Evolutionary conservation across 2,329 filamentous ascomycete species (phyloP), one percentile per base, ranked within the genome.

Genomic region (Aspergillus persii): DNA sequence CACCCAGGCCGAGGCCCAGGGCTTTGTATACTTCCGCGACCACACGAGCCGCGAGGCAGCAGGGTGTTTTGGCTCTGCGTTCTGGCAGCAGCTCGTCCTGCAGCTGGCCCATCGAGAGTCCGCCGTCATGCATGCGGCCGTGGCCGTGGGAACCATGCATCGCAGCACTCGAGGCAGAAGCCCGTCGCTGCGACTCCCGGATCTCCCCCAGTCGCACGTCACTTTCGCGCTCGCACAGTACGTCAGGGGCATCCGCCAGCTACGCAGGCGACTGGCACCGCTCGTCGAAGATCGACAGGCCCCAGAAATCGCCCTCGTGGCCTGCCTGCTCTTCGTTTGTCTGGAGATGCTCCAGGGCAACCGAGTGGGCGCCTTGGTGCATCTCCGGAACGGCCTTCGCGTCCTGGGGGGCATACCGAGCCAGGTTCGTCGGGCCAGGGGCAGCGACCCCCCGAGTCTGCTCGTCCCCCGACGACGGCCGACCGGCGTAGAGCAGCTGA

Each of bases 301-400:
- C 23, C 49, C 33, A 2, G 33, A 41, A 27, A 27, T 75, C 23
- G 67, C 71, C 3, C 64, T 79, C 6, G 72, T 78, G 12, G 64
- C 71, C 1, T 78, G 76, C 54, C 61, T 76, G 18, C 12, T 77
- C 1, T 79, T 79, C 54, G 66, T 74, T 3, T 73, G 66, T 53
- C 57, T 78, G 12, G 77, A 79, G 49, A 70, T 73, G 30, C 59
- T 78, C 3, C 68, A 72, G 9, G 66, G 68, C 2, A 61, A 65
- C 23, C 33, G 55, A 30, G 12, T 46, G 8, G 49, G 48, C 8
- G 55, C 36, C 7, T 12, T 57, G 12, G 29, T 31, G 9, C 55
- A 57, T 31, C 33, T 57, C 11, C 55, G 30, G n/a, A 57, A 47
- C 9, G 55, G 55, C 30, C 55, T 57, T 18, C 49, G 47, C 11